A percentile compares a stretch with the other conserved stretches of the same genome.
Evolutionary conservation across 345 rosid genomes (phyloP).

Genomic region (Eutrema heterophyllum): DNA sequence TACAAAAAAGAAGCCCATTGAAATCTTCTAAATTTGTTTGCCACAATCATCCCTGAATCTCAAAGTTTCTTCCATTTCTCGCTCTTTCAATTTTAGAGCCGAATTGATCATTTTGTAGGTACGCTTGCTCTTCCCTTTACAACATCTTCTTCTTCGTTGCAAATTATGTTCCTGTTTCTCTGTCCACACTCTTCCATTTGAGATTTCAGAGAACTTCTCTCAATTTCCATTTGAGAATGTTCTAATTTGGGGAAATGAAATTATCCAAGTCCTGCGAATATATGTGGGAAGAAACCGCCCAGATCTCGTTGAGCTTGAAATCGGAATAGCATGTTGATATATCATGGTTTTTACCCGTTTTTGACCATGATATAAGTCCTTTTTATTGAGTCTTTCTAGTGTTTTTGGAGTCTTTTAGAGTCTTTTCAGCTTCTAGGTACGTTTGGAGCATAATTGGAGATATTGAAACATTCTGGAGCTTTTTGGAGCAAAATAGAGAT

Average conservation of each 20-base stretch:
- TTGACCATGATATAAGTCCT: too few species aligned
- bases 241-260: not conserved
- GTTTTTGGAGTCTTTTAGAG: too few species aligned
- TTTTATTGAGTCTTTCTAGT: too few species aligned
- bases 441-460: too few species aligned
- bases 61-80: not conserved
- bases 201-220: not conserved
- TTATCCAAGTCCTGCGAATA: not conserved
- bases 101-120: slow-evolving; percentile 1
- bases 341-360: too few species aligned
- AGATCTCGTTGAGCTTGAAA: not conserved
- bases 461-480: too few species aligned
- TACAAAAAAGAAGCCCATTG: not conserved
- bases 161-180: not conserved
- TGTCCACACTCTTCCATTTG: not conserved
- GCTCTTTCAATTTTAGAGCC: not conserved
- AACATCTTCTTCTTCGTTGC: not conserved
- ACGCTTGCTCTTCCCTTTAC: not conserved
- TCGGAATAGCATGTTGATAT: too few species aligned
- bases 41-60: not conserved
- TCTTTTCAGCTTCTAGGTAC: too few species aligned
- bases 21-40: not conserved
- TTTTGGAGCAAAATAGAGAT: too few species aligned
- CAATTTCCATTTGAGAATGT: not conserved
- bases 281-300: not conserved